Evolutionary conservation across 2,329 filamentous ascomycete species (phyloP).

Genomic region (Hymenoscyphus repandus): DNA sequence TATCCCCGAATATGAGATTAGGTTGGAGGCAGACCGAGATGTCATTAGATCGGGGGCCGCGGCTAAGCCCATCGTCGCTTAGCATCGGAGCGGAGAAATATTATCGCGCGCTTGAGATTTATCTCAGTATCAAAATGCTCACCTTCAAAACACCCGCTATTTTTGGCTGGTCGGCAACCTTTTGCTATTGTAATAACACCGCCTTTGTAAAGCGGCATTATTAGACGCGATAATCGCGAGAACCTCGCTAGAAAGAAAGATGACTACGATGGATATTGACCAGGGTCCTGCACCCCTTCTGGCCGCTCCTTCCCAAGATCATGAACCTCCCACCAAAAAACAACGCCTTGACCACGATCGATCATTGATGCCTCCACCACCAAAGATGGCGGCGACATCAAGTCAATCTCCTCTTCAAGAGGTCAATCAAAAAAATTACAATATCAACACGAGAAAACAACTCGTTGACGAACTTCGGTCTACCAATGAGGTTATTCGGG

Average conservation of each 20-base stretch:
- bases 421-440: background rate
- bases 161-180: background rate
- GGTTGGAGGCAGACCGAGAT: conserved; percentile 24
- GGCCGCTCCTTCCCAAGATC: background rate
- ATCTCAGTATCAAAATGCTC: background rate
- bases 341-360: conserved; percentile 11
- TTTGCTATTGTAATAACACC: background rate
- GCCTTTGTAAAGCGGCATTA: too few relatives aligned
- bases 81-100: background rate
- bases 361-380: background rate
- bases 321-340: conserved; percentile 20
- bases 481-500: conserved; percentile 12
- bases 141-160: background rate
- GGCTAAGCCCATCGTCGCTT: conserved; percentile 12
- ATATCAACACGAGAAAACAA: background rate
- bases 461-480: conserved; percentile 1
- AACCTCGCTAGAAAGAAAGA: background rate
- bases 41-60: conserved; percentile 20
- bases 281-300: background rate
- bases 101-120: background rate
- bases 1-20: too few relatives aligned
- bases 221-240: background rate
- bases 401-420: too few relatives aligned
- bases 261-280: background rate
- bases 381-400: conserved; percentile 6